These are phyloP conservation scores for Syzygium oleosum DNA, from an alignment of 345 rosid genomes.

Conservation along the genomic window DNA sequence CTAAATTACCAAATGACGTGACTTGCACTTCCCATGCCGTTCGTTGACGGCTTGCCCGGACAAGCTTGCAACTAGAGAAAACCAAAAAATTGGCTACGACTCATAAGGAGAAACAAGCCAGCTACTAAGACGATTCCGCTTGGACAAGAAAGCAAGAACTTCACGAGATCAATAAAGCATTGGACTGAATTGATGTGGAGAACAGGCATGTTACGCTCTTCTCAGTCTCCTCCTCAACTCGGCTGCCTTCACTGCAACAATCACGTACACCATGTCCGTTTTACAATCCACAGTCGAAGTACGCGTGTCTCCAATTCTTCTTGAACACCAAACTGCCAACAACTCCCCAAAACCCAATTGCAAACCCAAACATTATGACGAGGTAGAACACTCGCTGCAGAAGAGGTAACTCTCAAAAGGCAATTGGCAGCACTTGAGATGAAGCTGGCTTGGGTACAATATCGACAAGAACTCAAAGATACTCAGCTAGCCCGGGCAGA, in stretches of 20 bases:
- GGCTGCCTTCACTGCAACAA: not conserved
- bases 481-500: too few relatives aligned
- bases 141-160: not conserved
- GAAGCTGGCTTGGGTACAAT: too few relatives aligned
- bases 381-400: not conserved
- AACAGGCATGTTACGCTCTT: not conserved
- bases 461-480: too few relatives aligned
- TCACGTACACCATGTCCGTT: not conserved
- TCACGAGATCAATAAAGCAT: not conserved
- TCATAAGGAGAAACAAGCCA: too few relatives aligned
- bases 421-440: too few relatives aligned
- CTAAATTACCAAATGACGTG: too few relatives aligned
- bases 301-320: not conserved
- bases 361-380: not conserved
- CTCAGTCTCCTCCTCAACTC: not conserved
- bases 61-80: too few relatives aligned
- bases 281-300: not conserved
- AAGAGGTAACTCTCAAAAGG: too few relatives aligned
- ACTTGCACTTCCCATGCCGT: too few relatives aligned
- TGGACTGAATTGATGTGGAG: not conserved
- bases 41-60: too few relatives aligned
- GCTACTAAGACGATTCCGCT: too few relatives aligned
- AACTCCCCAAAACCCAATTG: conserved; percentile 4
- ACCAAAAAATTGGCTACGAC: too few relatives aligned
- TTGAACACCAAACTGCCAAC: not conserved